Evolutionary conservation across 352 stramenopile genomes (phyloP).

Genomic region (Phytophthora hybrid): DNA sequence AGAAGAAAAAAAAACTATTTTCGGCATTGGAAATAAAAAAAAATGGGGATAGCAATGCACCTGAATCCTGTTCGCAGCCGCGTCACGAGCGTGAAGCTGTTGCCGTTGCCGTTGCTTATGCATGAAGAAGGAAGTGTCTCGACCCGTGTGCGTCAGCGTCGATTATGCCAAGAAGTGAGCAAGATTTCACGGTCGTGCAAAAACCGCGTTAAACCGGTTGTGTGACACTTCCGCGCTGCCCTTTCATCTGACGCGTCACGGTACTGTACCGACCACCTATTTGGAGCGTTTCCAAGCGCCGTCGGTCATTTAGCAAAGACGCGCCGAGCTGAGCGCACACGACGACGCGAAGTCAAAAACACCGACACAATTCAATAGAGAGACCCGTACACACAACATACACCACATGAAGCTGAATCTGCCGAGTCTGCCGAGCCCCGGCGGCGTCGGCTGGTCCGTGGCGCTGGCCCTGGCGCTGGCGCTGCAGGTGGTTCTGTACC

Average conservation of each 20-base stretch:
- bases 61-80: constrained; percentile 35
- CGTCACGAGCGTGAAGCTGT: constrained; percentile 26
- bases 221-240: background rate
- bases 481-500: constrained; percentile 62
- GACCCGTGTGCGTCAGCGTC: constrained; percentile 20
- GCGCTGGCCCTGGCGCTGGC: constrained; percentile 43
- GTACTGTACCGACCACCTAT: constrained; percentile 7
- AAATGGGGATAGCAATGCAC: constrained; percentile 4
- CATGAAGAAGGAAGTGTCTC: constrained; percentile 27
- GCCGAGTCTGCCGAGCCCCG: constrained; percentile 30
- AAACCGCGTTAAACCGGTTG: background rate
- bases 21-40: constrained; percentile 15
- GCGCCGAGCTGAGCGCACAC: constrained; percentile 1
- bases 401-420: constrained; percentile 43
- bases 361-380: constrained; percentile 14
- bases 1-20: too few relatives aligned
- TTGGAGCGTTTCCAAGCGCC: constrained; percentile 28
- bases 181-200: too few relatives aligned
- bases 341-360: background rate
- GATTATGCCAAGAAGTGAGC: constrained; percentile 26
- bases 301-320: constrained; percentile 38
- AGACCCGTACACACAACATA: background rate
- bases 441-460: constrained; percentile 35
- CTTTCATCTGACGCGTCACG: constrained; percentile 11
- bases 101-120: constrained; percentile 8